phyloP scores from a whole-genome alignment of 352 stramenopile genomes.

The Pythium sp. region DNA sequence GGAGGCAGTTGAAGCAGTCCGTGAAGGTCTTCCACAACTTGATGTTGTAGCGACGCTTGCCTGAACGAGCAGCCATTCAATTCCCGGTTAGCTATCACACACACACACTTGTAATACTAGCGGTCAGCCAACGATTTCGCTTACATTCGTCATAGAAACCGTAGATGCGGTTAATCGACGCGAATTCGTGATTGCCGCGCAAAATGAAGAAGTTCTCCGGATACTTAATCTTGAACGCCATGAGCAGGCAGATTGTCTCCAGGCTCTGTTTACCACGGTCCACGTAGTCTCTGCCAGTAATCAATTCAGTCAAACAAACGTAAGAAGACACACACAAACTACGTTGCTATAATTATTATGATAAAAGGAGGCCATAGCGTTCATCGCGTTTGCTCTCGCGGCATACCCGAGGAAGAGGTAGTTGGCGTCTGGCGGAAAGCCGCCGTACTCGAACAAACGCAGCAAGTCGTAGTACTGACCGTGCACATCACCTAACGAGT shows the following conservation, averaged over 20 bases:
- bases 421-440: slow-evolving; percentile 83
- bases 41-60: slow-evolving; percentile 92
- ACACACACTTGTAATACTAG: slow-evolving; percentile 1
- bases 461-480: slow-evolving; percentile 98
- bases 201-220: slow-evolving; percentile 97
- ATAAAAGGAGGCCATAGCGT: too few relatives aligned
- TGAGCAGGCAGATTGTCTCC: slow-evolving; percentile 97
- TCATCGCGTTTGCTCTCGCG: slow-evolving; percentile 19
- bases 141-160: slow-evolving; percentile 29
- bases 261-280: slow-evolving; percentile 95
- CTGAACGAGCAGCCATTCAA: slow-evolving; percentile 23
- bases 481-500: slow-evolving; percentile 87
- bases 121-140: not conserved
- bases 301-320: not conserved
- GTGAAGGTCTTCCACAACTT: slow-evolving; percentile 99
- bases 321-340: not conserved
- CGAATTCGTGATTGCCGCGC: slow-evolving; percentile 98
- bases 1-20: slow-evolving; percentile 91
- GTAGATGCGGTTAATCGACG: slow-evolving; percentile 99
- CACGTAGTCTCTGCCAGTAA: slow-evolving; percentile 83
- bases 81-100: not conserved
- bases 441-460: slow-evolving; percentile 93
- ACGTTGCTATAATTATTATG: not conserved
- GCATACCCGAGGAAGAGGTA: slow-evolving; percentile 60
- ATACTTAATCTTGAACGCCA: slow-evolving; percentile 99